Conservation (phyloP, 139 green algal genomes). For the Closterium sp. region DNA sequence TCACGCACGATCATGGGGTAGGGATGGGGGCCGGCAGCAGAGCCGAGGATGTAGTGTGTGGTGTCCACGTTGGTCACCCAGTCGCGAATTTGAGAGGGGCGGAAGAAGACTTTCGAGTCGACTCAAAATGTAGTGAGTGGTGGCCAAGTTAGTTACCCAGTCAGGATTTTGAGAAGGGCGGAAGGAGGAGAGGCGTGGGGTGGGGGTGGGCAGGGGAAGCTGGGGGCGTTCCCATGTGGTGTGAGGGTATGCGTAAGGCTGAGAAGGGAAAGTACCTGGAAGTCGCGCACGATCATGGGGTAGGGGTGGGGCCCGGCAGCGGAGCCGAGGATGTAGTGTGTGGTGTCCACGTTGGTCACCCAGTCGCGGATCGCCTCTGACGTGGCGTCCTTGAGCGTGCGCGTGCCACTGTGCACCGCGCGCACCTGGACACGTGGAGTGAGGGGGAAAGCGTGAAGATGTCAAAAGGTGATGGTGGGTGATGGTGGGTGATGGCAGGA, state of each 20-base stretch:
- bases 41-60: constrained; percentile 99
- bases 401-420: constrained; percentile 84
- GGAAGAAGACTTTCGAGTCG: no score
- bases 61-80: constrained; percentile 99
- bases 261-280: constrained; percentile 1
- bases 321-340: constrained; percentile 98
- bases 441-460: not conserved
- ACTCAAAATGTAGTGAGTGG: no score
- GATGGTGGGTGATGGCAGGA: no score
- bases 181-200: not conserved
- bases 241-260: no score
- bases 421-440: constrained; percentile 29
- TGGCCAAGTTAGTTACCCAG: no score
- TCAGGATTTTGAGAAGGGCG: no score
- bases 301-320: constrained; percentile 96
- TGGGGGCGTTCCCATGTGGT: no score
- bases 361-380: constrained; percentile 97
- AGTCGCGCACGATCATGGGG: constrained; percentile 91
- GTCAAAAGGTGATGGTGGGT: not conserved
- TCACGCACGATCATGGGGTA: constrained; percentile 96
- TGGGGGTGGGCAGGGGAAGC: not conserved
- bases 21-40: constrained; percentile 93
- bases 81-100: constrained; percentile 76
- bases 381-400: constrained; percentile 97
- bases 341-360: constrained; percentile 99